Evolutionary conservation across 257 asterid species (phyloP), one percentile per base, ranked within the genome.

Genomic region (Thymus quinquecostatus): DNA sequence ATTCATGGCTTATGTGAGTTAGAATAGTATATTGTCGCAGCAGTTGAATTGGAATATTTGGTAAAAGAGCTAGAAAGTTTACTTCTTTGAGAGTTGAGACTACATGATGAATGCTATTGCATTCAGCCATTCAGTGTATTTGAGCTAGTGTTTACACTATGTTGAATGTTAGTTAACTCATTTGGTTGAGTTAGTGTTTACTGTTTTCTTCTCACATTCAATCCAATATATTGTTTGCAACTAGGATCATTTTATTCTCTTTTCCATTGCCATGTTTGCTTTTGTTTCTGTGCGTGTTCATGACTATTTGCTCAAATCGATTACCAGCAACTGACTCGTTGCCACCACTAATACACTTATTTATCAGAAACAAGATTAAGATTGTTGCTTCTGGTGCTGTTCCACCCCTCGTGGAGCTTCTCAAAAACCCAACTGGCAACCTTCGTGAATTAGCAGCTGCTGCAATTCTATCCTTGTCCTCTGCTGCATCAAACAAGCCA

Each of bases 401-500:
- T 69, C 87, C 94, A 28, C 92, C 91, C 66, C 96, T 92, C 5
- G 82, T 92, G 73, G 96, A 90, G 59, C 90, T 92, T 72, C 92
- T 92, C 81, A 85, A 84, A 76, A 73, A 78, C 48, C 90, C 79
- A 74, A 75, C 69, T 13, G 85, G 82, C 77, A 86, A 85, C 73
- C 76, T 92, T 30, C 81, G 89, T 78, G 98, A 92, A 83, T 78
- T 92, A 75, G 91, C 98, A 29, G 87, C 96, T 33, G 98, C 98
- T 13, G 87, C 97, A 47, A 78, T 90, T 49, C 72, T 92, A 66
- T 86, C 96, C 10, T 29, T 92, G 65, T 92, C 98, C 13, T 86
- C 98, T 32, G 91, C 80, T 64, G 83, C 86, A 64, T 69, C 94
- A 64, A 89, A 89, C 72, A 89, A 89, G 76, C 82, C 94, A 64